Evolutionary conservation across 2,329 filamentous ascomycete genomes (phyloP), one percentile per base, ranked within the genome.

Genomic region (Trichoderma guizhouense): DNA sequence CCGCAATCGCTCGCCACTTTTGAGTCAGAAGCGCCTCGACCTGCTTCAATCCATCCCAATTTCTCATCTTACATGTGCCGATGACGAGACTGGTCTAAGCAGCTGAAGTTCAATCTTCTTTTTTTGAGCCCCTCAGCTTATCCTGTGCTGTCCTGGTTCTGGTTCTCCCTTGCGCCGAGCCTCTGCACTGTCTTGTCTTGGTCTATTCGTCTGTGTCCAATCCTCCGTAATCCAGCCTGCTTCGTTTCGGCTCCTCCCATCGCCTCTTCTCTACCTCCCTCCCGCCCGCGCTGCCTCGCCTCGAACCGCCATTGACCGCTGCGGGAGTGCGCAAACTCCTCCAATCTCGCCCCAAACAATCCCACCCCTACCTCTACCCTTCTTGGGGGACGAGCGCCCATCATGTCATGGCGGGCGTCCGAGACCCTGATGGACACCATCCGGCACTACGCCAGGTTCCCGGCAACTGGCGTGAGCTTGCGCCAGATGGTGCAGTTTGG

Each of bases 401-500:
- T 75, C 82, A 98, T 98, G 95, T 93, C 93, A 86, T 98, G 95
- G 95, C 97, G 92, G 86, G 92, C 91, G 81, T 92, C 93, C 74
- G 92, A 95, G 83, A 89, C 90, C 85, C 84, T 98, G 90, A 96
- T 97, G 93, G 92, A 96, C 78, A 97, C 93, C 86, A 98, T 98
- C 91, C 91, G 92, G 83, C 94, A 98, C 85, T 98, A 98, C 88
- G 93, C 94, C 82, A 94, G 91, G 83, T 99, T 98, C 83, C 96
- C 96, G 75, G 96, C 96, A 73, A 99, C 96, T 15, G 96, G 96
- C 79, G 93, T 97, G 78, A 98, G 95, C 81, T 87, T 99, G 83
- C 90, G 96, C 82, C 96, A 99, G 87, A 99, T 99, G 96, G 95
- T 98, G 72, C 95, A 98, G 83, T 98, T 98, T 82, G 95, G 95